These are phyloP conservation scores for Tetragonia tetragonoides DNA, from an alignment of 148 eudicot genomes.

Conservation along the genomic window DNA sequence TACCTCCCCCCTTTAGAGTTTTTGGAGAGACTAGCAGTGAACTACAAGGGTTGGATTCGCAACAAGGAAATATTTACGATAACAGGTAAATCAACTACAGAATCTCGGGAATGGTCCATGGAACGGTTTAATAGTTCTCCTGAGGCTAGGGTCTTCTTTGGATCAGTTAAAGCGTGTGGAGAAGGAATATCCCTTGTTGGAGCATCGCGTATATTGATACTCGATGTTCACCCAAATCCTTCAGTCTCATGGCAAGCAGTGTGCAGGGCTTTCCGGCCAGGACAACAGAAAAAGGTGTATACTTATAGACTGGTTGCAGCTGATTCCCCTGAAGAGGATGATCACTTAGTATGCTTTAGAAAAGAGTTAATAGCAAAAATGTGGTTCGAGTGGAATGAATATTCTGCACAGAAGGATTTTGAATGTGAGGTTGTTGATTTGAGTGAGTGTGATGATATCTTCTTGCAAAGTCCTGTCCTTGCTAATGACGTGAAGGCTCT, in stretches of 20 bases:
- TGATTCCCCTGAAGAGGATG: conserved; percentile 81
- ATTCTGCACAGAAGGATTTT: conserved; percentile 38
- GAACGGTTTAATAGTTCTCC: conserved; percentile 64
- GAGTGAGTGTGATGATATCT: conserved; percentile 51
- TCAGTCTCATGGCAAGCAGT: conserved; percentile 95
- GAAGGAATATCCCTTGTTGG: conserved; percentile 96
- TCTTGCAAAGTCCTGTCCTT: conserved; percentile 52
- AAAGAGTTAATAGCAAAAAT: conserved; percentile 79
- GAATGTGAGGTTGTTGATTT: conserved; percentile 50
- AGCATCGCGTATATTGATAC: conserved; percentile 76
- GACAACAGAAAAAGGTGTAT: conserved; percentile 75
- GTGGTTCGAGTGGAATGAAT: conserved; percentile 93
- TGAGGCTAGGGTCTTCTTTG: conserved; percentile 69
- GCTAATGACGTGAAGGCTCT: conserved; percentile 53
- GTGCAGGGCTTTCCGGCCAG: conserved; percentile 91
- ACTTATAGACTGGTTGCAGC: conserved; percentile 75
- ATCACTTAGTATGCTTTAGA: conserved; percentile 63
- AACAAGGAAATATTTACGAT: conserved; percentile 67
- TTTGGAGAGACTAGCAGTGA: conserved; percentile 49
- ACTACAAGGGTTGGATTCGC: conserved; percentile 51
- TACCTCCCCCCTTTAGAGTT: conserved; percentile 71
- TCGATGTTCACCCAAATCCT: conserved; percentile 83
- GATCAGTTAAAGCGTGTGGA: conserved; percentile 92
- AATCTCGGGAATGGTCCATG: conserved; percentile 65
- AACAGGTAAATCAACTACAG: conserved; percentile 57